A percentile compares a stretch with the other conserved stretches of the same genome.
Conservation (phyloP, 176 grass and related monocot species). For the Microstegium vimineum region DNA sequence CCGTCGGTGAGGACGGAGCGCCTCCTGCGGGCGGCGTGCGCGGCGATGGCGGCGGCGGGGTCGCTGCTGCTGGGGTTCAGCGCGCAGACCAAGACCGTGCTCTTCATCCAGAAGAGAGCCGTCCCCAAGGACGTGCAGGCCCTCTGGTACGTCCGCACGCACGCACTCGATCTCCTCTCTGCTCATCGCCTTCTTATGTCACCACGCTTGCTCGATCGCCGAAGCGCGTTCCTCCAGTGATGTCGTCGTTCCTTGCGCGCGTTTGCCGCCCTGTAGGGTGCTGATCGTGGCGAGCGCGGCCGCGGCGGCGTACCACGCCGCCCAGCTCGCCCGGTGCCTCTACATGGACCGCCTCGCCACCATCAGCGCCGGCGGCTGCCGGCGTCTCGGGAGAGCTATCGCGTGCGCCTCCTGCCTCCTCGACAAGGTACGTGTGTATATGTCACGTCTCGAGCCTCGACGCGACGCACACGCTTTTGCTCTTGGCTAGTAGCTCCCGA, state of each 20-base stretch:
- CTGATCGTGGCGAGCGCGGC: slow-evolving; percentile 35
- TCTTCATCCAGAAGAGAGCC: slow-evolving; percentile 59
- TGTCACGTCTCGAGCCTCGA: not conserved
- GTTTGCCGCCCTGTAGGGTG: slow-evolving; percentile 1
- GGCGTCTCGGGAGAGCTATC: not conserved
- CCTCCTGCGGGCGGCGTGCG: slow-evolving; percentile 36
- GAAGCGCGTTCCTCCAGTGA: too few species aligned
- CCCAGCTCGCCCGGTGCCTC: slow-evolving; percentile 50
- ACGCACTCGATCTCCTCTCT: not conserved
- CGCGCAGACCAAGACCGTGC: slow-evolving; percentile 59
- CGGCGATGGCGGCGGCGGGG: slow-evolving; percentile 39
- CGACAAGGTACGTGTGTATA: slow-evolving; percentile 80
- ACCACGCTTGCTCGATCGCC: too few species aligned
- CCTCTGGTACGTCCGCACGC: too few species aligned
- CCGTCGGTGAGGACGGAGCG: slow-evolving; percentile 27
- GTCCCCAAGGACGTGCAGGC: slow-evolving; percentile 63
- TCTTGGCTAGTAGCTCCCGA: not conserved
- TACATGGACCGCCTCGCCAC: not conserved
- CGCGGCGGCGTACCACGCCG: slow-evolving; percentile 60
- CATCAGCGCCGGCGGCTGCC: not conserved
- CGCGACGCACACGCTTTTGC: not conserved
- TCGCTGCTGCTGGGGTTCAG: slow-evolving; percentile 63
- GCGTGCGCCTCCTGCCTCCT: slow-evolving; percentile 58
- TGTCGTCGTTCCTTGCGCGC: not conserved
- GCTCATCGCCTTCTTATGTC: too few species aligned